phyloP scores from a whole-genome alignment of 192 early-diverging fungal species.

The Coemansia guatemalensis region DNA sequence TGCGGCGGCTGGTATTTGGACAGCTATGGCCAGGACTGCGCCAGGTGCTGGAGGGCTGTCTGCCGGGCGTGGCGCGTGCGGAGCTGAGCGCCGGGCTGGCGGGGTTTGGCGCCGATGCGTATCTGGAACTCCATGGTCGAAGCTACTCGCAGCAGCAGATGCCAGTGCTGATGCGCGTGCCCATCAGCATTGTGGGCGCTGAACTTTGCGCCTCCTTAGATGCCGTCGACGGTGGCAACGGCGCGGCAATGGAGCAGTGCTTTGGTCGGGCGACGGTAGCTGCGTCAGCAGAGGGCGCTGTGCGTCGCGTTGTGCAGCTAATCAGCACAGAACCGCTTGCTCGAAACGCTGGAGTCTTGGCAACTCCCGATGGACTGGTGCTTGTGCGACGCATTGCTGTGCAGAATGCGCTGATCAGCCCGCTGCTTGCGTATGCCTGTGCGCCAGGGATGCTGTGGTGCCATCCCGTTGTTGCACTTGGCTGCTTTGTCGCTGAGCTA shows the following conservation, averaged over 20 bases:
- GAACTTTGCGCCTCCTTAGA: not conserved
- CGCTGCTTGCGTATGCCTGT: constrained; percentile 3
- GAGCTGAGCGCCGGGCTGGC: constrained; percentile 10
- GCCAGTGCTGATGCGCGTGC: constrained; percentile 4
- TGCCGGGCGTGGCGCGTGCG: not conserved
- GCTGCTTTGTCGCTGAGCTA: constrained; percentile 14
- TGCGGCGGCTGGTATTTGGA: constrained; percentile 10
- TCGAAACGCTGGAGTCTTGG: constrained; percentile 11
- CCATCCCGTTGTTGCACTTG: constrained; percentile 11
- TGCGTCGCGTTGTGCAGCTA: constrained; percentile 11
- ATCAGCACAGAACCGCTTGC: constrained; percentile 20
- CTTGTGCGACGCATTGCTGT: constrained; percentile 12
- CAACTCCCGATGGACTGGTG: constrained; percentile 5
- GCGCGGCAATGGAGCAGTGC: not conserved
- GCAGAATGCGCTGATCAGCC: constrained; percentile 11
- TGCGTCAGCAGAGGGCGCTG: constrained; percentile 6
- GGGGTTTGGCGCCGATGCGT: constrained; percentile 25
- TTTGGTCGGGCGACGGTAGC: not conserved
- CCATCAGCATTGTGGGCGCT: constrained; percentile 5
- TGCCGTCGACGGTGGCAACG: not conserved
- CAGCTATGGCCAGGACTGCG: constrained; percentile 11
- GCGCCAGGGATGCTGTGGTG: not conserved
- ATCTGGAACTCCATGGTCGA: constrained; percentile 3
- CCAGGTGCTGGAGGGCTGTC: not conserved
- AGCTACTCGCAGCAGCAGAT: too few species aligned